phyloP scores from a whole-genome alignment of 495 filamentous ascomycete genomes.

The Pseudotulostoma volvatum region DNA sequence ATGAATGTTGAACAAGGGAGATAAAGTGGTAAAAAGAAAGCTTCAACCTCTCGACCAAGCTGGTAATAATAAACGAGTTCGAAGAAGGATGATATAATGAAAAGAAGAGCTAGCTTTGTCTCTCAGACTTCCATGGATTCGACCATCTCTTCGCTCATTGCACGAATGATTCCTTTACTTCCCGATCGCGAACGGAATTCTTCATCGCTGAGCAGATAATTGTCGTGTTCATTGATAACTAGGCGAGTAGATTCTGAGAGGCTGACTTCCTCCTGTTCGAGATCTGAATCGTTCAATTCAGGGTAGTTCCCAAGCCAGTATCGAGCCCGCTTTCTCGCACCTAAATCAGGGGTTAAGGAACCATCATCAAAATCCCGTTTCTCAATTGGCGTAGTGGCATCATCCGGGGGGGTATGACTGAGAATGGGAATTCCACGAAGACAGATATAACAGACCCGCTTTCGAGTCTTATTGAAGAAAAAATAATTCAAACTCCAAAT shows the following conservation, averaged over 20 bases:
- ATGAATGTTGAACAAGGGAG: too few relatives aligned
- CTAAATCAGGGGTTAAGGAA: slow-evolving; percentile 31
- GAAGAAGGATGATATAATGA: too few relatives aligned
- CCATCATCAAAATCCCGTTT: slow-evolving; percentile 34
- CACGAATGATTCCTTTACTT: slow-evolving; percentile 39
- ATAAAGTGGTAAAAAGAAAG: too few relatives aligned
- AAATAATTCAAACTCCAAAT: slow-evolving; percentile 95
- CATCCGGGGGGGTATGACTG: slow-evolving; percentile 43
- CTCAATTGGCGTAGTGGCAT: slow-evolving; percentile 25
- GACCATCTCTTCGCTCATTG: slow-evolving; percentile 59
- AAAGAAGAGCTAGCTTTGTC: too few relatives aligned
- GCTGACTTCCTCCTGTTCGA: slow-evolving; percentile 31
- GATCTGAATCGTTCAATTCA: slow-evolving; percentile 22
- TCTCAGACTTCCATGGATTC: slow-evolving; percentile 52
- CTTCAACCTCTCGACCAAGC: too few relatives aligned
- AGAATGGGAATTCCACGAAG: slow-evolving; percentile 72
- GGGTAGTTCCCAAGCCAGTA: slow-evolving; percentile 66
- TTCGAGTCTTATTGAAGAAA: slow-evolving; percentile 86
- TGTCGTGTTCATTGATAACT: slow-evolving; percentile 24
- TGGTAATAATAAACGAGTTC: too few relatives aligned
- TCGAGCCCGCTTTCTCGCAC: slow-evolving; percentile 57
- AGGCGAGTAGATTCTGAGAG: slow-evolving; percentile 5
- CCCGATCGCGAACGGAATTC: slow-evolving; percentile 21
- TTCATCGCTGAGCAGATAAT: slow-evolving; percentile 29
- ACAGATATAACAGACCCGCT: slow-evolving; percentile 91